Evolutionary conservation across 2,329 filamentous ascomycete genomes (phyloP).

Genomic region (Herpotrichia juniperi): DNA sequence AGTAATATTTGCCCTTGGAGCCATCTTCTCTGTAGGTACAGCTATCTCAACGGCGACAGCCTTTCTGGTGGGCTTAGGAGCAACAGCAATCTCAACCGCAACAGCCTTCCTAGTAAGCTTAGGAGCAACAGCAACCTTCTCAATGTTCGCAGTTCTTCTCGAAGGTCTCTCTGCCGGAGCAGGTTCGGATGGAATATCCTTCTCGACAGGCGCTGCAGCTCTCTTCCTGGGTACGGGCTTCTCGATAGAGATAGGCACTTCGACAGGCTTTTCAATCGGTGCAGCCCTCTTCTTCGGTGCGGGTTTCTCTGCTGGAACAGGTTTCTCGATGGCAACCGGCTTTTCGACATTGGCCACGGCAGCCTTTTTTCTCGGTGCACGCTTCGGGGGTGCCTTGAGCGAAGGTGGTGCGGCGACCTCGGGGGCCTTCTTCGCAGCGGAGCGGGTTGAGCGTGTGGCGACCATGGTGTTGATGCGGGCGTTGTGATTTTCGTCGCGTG

Average conservation of each 20-base stretch:
- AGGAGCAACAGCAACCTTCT: neutral
- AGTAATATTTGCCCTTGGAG: neutral
- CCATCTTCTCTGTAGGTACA: neutral
- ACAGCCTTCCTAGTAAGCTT: neutral
- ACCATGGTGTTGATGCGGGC: constrained; percentile 1
- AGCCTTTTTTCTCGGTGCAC: neutral
- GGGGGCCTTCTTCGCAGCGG: neutral
- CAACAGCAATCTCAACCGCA: neutral
- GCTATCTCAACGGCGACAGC: neutral
- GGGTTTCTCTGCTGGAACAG: neutral
- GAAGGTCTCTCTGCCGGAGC: too few relatives aligned
- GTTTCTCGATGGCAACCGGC: neutral
- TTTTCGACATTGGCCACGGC: neutral
- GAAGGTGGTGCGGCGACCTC: neutral
- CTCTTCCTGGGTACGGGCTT: neutral
- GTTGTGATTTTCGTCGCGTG: neutral
- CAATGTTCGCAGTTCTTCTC: too few relatives aligned
- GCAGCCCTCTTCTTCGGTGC: neutral
- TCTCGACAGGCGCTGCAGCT: neutral
- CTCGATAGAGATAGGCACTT: neutral
- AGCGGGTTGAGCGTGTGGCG: neutral
- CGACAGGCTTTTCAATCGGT: neutral
- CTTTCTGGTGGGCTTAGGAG: neutral
- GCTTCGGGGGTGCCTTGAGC: constrained; percentile 4
- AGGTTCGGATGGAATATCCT: too few relatives aligned